Evolutionary conservation across 352 stramenopile species (phyloP).

Genomic region (Phytophthora megakarya): DNA sequence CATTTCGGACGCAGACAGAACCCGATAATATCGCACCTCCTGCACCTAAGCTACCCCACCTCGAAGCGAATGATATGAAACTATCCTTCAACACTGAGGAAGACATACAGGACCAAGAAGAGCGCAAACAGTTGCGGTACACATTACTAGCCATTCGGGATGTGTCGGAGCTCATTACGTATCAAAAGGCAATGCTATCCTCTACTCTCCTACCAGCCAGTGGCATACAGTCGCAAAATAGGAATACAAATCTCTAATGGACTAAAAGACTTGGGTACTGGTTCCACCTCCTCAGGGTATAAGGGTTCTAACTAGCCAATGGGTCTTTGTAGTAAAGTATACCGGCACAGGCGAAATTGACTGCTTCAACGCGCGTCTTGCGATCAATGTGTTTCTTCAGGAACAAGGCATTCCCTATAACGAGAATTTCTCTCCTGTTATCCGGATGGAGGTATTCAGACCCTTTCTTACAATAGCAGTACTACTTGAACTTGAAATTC

Average conservation of each 20-base stretch:
- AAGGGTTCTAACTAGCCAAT: no score
- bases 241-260: no score
- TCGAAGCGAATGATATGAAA: not conserved
- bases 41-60: not conserved
- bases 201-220: no score
- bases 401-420: constrained; percentile 5
- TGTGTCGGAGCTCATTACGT: no score
- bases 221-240: no score
- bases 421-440: not conserved
- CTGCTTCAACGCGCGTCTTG: no score
- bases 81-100: not conserved
- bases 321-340: no score
- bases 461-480: not conserved
- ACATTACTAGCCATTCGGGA: not conserved
- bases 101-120: not conserved
- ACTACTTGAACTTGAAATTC: constrained; percentile 22
- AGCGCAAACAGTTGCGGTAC: not conserved
- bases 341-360: no score
- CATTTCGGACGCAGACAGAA: not conserved
- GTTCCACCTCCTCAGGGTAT: no score
- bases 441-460: constrained; percentile 2
- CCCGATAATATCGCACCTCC: not conserved
- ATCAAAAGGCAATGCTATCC: no score
- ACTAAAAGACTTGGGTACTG: no score
- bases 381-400: not conserved